A percentile compares a stretch with the other conserved stretches of the same genome.
Evolutionary conservation across 306 rosid species (phyloP).

Genomic region (Prunus dulcis): DNA sequence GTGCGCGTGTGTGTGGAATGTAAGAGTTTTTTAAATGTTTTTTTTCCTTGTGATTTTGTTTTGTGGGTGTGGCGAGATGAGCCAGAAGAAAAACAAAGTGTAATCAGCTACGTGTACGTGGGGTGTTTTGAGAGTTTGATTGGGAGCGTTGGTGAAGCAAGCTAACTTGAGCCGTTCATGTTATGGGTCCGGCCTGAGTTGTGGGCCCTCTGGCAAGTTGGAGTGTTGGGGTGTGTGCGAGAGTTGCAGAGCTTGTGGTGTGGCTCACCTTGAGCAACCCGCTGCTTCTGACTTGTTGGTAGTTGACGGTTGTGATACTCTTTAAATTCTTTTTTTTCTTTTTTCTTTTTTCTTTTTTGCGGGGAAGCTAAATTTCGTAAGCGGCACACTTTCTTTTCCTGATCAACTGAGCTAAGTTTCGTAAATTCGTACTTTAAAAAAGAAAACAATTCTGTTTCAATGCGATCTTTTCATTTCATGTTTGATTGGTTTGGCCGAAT

Average conservation of each 20-base stretch:
- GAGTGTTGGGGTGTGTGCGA: neutral
- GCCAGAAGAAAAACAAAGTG: neutral
- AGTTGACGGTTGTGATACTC: slow-evolving; percentile 12
- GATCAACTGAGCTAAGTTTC: too few relatives aligned
- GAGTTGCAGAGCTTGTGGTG: neutral
- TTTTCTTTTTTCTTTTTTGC: neutral
- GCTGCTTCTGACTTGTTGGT: neutral
- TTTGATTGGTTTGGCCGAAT: too few relatives aligned
- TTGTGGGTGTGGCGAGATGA: neutral
- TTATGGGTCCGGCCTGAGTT: neutral
- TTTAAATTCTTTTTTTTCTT: neutral
- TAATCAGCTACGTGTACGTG: neutral
- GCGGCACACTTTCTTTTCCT: too few relatives aligned
- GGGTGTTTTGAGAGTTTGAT: neutral
- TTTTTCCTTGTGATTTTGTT: neutral
- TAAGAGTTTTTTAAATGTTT: neutral
- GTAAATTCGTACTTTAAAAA: too few relatives aligned
- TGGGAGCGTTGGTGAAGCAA: neutral
- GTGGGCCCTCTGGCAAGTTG: neutral
- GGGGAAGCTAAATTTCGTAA: too few relatives aligned
- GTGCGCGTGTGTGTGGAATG: neutral
- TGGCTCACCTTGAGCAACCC: neutral
- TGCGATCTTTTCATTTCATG: too few relatives aligned
- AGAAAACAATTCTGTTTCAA: too few relatives aligned
- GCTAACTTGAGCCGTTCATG: neutral